Evolutionary conservation across 768 basidiomycete species (phyloP).

Genomic region (Agaricus blazei): DNA sequence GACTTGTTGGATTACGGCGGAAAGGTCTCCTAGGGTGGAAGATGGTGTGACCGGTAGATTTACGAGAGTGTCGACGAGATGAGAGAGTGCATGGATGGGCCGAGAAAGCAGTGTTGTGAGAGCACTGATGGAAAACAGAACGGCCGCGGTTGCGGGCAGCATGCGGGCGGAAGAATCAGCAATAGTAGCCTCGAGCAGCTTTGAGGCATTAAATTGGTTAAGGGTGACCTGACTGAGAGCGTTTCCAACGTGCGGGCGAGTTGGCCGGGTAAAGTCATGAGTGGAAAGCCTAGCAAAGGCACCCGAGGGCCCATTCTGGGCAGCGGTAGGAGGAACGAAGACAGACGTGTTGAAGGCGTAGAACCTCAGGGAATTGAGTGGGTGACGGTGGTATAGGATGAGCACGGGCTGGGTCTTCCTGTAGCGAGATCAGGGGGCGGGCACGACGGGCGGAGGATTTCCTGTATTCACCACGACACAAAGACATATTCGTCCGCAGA

Average conservation of each 20-base stretch:
- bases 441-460: constrained; percentile 4
- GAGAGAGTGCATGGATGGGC: constrained; percentile 1
- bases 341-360: constrained; percentile 44
- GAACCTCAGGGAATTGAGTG: constrained; percentile 55
- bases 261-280: constrained; percentile 7
- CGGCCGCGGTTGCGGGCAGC: constrained; percentile 4
- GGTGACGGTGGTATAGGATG: constrained; percentile 51
- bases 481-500: constrained; percentile 5
- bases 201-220: constrained; percentile 9
- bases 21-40: neutral
- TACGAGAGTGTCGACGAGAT: neutral
- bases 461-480: constrained; percentile 16
- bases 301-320: neutral
- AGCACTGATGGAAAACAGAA: constrained; percentile 8
- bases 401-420: constrained; percentile 19
- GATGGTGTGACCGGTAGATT: neutral
- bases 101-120: constrained; percentile 2
- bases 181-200: neutral
- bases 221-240: constrained; percentile 1
- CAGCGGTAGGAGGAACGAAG: constrained; percentile 12
- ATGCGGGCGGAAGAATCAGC: constrained; percentile 1
- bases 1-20: constrained; percentile 45
- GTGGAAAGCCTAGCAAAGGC: neutral
- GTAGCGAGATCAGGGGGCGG: neutral
- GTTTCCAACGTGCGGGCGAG: neutral